Evolutionary conservation across 352 stramenopile species (phyloP).

Genomic region (Phytopythium mirpurense): DNA sequence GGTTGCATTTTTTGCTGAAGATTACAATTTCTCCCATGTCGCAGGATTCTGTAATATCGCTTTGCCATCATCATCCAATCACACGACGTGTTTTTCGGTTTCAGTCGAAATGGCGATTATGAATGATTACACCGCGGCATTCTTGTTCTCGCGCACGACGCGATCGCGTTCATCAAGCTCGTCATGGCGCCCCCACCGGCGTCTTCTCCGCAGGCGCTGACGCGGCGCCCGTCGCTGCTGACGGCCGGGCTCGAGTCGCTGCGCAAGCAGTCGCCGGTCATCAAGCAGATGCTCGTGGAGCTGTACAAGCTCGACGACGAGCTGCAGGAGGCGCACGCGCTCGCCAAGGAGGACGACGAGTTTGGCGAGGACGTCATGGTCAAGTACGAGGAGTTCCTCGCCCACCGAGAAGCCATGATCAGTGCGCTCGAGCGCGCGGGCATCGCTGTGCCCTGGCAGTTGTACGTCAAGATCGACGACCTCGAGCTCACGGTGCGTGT

Average conservation of each 20-base stretch:
- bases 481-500: constrained; percentile 75
- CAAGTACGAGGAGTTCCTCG: constrained; percentile 51
- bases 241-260: constrained; percentile 42
- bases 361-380: constrained; percentile 56
- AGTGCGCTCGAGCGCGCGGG: constrained; percentile 31
- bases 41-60: no score
- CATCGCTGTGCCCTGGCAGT: constrained; percentile 52
- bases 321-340: constrained; percentile 45
- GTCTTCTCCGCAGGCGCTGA: not conserved
- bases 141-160: no score
- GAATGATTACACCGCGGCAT: no score
- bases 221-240: constrained; percentile 26
- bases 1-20: no score
- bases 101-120: no score
- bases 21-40: no score
- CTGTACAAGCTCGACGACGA: constrained; percentile 49
- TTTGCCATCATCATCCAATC: no score
- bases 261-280: constrained; percentile 16
- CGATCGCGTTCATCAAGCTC: no score
- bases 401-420: constrained; percentile 44
- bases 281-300: constrained; percentile 25
- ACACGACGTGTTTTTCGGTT: no score
- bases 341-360: constrained; percentile 58
- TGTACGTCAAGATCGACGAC: constrained; percentile 76
- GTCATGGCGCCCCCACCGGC: not conserved